Evolutionary conservation across 2,329 filamentous ascomycete genomes (phyloP).

Genomic region (Diplodia corticola): DNA sequence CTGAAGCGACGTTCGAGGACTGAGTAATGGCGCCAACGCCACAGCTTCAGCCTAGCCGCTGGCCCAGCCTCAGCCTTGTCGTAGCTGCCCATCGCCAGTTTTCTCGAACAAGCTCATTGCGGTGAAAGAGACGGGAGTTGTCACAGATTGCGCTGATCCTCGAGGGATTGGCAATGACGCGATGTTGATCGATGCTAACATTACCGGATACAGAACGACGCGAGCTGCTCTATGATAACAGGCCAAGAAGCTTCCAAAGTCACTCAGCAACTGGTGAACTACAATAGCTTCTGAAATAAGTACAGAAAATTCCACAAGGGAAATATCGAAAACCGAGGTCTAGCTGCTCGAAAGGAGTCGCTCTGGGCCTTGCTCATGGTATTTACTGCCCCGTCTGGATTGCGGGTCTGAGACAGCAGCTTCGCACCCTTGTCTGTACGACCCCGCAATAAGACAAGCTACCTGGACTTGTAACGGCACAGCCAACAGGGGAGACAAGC

Average conservation of each 20-base stretch:
- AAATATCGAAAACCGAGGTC: not conserved
- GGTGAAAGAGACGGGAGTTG: not conserved
- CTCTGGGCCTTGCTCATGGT: not conserved
- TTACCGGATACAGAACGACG: not conserved
- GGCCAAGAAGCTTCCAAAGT: too few relatives aligned
- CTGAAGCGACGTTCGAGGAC: constrained; percentile 2
- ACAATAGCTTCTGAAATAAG: not conserved
- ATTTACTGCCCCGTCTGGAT: not conserved
- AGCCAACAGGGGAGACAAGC: constrained; percentile 1
- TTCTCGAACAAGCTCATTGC: not conserved
- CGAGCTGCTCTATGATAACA: not conserved
- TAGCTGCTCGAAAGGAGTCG: not conserved
- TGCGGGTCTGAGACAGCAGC: not conserved
- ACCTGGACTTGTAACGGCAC: not conserved
- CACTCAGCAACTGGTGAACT: not conserved
- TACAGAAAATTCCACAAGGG: not conserved
- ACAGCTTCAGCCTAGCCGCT: not conserved
- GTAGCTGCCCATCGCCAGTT: not conserved
- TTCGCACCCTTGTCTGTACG: not conserved
- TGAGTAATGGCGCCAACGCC: constrained; percentile 6
- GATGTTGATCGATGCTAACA: not conserved
- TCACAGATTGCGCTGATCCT: not conserved
- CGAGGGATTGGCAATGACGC: not conserved
- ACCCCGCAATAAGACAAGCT: not conserved
- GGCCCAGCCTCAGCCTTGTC: constrained; percentile 8